Conservation (phyloP, 108 stramenopile genomes). For the Ochromonas danica region DNA sequence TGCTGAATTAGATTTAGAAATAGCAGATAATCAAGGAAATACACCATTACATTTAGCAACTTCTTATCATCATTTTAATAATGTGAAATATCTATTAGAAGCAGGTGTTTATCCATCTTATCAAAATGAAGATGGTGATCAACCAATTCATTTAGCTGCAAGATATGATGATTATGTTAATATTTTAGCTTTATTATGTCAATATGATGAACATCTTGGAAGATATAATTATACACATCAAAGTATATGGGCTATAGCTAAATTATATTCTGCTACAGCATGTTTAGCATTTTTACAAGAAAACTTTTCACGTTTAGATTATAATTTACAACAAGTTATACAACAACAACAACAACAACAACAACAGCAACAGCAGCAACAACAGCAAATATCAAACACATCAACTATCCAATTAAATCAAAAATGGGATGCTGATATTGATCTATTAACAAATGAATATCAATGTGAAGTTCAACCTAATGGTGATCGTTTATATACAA, state of each 20-base stretch:
- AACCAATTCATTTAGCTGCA: slow-evolving; percentile 28
- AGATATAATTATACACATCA: slow-evolving; percentile 27
- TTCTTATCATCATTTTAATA: not conserved
- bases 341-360: no score
- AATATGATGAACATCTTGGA: slow-evolving; percentile 32
- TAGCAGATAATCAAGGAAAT: slow-evolving; percentile 11
- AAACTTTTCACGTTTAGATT: no score
- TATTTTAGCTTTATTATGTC: not conserved
- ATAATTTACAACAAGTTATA: no score
- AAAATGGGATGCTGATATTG: slow-evolving; percentile 22
- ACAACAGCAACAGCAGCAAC: no score
- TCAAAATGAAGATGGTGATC: slow-evolving; percentile 33
- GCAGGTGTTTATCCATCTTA: slow-evolving; percentile 2
- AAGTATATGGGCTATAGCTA: not conserved
- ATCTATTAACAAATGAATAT: not conserved
- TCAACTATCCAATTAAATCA: no score
- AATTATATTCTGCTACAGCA: slow-evolving; percentile 9
- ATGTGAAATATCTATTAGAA: not conserved
- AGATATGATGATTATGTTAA: no score
- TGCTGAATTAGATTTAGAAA: not conserved
- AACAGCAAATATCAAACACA: no score
- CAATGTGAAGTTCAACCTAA: not conserved
- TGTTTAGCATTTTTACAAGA: no score
- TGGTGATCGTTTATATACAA: slow-evolving; percentile 13
- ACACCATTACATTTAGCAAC: slow-evolving; percentile 26